A percentile compares a stretch with the other conserved stretches of the same genome.
These are phyloP conservation scores for Avena atlantica DNA, from an alignment of 176 grass and related monocot species.

Conservation along the genomic window DNA sequence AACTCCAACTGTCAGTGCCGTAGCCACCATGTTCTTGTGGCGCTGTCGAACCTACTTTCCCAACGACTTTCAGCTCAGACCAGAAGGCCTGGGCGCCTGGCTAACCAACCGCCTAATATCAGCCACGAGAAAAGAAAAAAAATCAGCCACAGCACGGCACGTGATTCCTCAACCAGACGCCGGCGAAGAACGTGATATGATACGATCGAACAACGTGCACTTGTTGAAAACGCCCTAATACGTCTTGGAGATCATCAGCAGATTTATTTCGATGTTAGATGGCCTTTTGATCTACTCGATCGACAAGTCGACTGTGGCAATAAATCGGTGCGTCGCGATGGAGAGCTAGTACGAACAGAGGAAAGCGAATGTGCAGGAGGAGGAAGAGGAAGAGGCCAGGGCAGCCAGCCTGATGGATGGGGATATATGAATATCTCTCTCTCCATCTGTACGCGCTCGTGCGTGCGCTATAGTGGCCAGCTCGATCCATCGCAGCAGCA, in stretches of 20 bases:
- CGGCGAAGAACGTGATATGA: not conserved
- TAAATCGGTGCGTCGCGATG: not conserved
- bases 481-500: conserved; percentile 21
- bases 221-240: too few species aligned
- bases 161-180: conserved; percentile 10
- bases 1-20: not conserved
- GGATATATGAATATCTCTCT: conserved; percentile 13
- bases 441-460: conserved; percentile 20
- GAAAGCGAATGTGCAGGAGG: not conserved
- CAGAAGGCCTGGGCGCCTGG: not conserved
- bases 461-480: conserved; percentile 24
- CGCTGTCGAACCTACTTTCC: not conserved
- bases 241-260: too few species aligned
- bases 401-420: conserved; percentile 3
- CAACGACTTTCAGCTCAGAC: conserved; percentile 17
- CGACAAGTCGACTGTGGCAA: not conserved
- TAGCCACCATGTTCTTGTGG: conserved; percentile 1
- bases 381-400: not conserved
- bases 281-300: too few species aligned
- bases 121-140: not conserved
- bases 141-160: not conserved
- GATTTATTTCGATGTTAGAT: too few species aligned
- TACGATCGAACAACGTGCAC: too few species aligned
- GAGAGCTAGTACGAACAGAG: not conserved
- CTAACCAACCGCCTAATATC: not conserved